Evolutionary conservation across 345 rosid species (phyloP).

Genomic region (Sisymbrium altissimum): DNA sequence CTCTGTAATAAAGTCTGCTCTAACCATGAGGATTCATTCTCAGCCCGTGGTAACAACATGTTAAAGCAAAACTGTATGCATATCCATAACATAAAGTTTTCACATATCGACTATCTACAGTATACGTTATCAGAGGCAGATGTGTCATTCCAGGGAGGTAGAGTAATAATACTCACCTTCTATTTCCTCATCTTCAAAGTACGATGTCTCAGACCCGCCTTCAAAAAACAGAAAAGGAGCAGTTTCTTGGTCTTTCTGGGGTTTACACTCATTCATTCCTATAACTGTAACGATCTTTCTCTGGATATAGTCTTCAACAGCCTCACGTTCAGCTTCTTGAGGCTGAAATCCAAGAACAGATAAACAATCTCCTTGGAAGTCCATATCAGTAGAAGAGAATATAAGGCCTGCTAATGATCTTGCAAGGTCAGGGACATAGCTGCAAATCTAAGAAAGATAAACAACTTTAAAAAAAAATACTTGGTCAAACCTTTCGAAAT

Average conservation of each 20-base stretch:
- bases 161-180: slow-evolving; percentile 45
- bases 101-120: not conserved
- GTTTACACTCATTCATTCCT: slow-evolving; percentile 59
- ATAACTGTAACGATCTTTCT: slow-evolving; percentile 66
- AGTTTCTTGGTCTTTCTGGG: slow-evolving; percentile 52
- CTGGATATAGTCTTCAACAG: slow-evolving; percentile 58
- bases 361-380: slow-evolving; percentile 73
- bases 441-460: slow-evolving; percentile 49
- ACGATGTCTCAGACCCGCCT: slow-evolving; percentile 32
- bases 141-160: slow-evolving; percentile 33
- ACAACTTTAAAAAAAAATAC: not conserved
- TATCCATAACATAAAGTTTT: not conserved
- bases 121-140: not conserved
- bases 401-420: slow-evolving; percentile 75
- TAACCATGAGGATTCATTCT: not conserved
- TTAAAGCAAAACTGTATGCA: not conserved
- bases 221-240: slow-evolving; percentile 59
- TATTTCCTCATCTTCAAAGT: slow-evolving; percentile 42
- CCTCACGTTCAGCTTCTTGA: slow-evolving; percentile 32
- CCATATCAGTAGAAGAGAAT: slow-evolving; percentile 57
- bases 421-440: slow-evolving; percentile 88
- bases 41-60: not conserved
- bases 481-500: not conserved
- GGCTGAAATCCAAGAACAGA: slow-evolving; percentile 64
- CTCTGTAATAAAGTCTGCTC: not conserved